Evolutionary conservation across 441 rosid species (phyloP).

Genomic region (Adansonia rubrostipa): DNA sequence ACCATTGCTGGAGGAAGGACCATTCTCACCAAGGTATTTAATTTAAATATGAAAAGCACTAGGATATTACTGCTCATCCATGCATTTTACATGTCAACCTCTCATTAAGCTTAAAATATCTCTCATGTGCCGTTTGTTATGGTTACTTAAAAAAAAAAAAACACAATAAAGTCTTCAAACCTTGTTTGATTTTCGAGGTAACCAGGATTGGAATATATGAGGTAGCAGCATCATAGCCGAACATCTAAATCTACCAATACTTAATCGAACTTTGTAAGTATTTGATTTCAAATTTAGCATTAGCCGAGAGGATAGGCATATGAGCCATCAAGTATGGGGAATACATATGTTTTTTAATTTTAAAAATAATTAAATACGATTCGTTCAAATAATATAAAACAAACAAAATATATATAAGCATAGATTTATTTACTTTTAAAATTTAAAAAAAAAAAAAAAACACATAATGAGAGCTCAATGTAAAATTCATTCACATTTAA

Average conservation of each 20-base stretch:
- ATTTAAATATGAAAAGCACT: slow-evolving; percentile 14
- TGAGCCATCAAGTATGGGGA: background rate
- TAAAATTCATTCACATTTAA: no score
- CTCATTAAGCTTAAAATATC: background rate
- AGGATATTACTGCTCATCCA: background rate
- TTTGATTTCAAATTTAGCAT: background rate
- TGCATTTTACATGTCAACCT: background rate
- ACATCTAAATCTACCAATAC: background rate
- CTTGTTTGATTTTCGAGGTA: background rate
- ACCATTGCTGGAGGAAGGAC: slow-evolving; percentile 52
- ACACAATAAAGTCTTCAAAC: background rate
- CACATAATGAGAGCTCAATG: no score
- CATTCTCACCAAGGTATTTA: slow-evolving; percentile 69
- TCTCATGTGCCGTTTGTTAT: background rate
- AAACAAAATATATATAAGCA: no score
- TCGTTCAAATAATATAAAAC: no score
- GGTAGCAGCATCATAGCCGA: background rate
- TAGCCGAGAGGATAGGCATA: background rate
- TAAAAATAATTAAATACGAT: no score
- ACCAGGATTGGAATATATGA: background rate
- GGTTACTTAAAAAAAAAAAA: background rate
- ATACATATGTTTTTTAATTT: background rate
- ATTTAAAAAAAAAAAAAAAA: no score
- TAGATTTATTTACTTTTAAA: no score
- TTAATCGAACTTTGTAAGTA: background rate